These are phyloP conservation scores for Alternaria gaisen DNA, from an alignment of 2,329 filamentous ascomycete genomes.

Conservation along the genomic window DNA sequence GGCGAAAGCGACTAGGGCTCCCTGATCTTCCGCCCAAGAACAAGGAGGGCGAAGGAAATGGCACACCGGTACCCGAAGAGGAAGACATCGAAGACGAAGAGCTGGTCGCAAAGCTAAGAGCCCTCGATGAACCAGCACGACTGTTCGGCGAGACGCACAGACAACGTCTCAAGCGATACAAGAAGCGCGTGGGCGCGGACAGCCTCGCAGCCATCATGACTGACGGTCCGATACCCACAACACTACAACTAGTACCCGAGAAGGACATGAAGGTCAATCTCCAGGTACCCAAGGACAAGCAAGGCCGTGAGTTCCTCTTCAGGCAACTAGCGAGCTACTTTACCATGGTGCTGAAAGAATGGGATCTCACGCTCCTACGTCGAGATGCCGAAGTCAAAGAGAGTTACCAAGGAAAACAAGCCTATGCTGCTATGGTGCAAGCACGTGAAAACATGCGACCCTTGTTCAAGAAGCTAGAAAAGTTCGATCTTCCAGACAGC, in stretches of 20 bases:
- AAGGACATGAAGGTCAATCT: constrained; percentile 83
- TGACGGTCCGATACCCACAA: constrained; percentile 86
- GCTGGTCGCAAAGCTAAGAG: constrained; percentile 72
- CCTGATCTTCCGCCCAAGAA: constrained; percentile 71
- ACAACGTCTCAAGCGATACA: constrained; percentile 74
- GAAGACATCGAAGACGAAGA: constrained; percentile 77
- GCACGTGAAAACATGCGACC: constrained; percentile 88
- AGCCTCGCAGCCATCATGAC: constrained; percentile 61
- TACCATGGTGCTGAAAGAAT: constrained; percentile 91
- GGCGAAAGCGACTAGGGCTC: constrained; percentile 80
- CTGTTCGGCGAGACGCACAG: constrained; percentile 85
- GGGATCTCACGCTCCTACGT: constrained; percentile 76
- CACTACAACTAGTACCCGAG: constrained; percentile 79
- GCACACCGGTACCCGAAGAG: constrained; percentile 51
- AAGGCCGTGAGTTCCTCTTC: constrained; percentile 76
- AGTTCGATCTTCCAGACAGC: constrained; percentile 77
- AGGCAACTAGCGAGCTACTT: constrained; percentile 94
- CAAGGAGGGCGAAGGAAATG: constrained; percentile 57
- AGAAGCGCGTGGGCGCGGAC: constrained; percentile 63
- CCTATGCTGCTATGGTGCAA: constrained; percentile 84
- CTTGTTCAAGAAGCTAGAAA: constrained; percentile 89
- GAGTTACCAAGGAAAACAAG: constrained; percentile 81
- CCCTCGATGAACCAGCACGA: constrained; percentile 73
- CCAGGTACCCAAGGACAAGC: constrained; percentile 68
- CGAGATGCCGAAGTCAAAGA: constrained; percentile 68